Conservation (phyloP, 176 grass and related monocot genomes). For the Oryza meyeriana region DNA sequence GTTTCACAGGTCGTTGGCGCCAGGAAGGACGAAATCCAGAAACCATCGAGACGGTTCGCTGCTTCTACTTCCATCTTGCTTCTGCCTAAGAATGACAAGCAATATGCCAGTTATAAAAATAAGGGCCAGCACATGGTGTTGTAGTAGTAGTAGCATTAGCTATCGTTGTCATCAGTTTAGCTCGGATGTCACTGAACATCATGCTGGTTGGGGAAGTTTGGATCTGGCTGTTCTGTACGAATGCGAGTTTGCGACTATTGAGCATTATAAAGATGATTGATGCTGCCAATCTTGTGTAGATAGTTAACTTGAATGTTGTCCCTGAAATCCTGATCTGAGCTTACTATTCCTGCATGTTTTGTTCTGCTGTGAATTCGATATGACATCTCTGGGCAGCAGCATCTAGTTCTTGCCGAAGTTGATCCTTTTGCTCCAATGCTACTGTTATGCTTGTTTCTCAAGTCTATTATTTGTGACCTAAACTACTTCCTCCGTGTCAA, state of each 20-base stretch:
- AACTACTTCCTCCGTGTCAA: no score
- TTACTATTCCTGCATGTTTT: no score
- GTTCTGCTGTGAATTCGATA: no score
- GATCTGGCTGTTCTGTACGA: not conserved
- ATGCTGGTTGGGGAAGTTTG: not conserved
- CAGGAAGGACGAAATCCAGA: slow-evolving; percentile 40
- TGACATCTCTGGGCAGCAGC: no score
- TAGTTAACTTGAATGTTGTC: no score
- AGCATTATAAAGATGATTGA: not conserved
- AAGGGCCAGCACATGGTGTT: not conserved
- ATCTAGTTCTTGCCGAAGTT: no score
- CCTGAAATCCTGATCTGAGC: no score
- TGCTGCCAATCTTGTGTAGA: not conserved
- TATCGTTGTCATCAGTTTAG: not conserved
- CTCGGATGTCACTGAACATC: not conserved
- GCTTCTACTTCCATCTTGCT: not conserved
- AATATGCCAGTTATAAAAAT: not conserved
- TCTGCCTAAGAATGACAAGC: slow-evolving; percentile 15
- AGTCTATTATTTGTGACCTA: no score
- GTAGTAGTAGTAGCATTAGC: not conserved
- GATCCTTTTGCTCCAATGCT: no score
- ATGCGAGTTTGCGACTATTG: not conserved
- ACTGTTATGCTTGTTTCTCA: no score
- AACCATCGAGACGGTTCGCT: not conserved
- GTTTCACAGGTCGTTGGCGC: slow-evolving; percentile 50